These are phyloP conservation scores for Pterula multifida DNA, from an alignment of 1,284 basidiomycete genomes.

Conservation along the genomic window DNA sequence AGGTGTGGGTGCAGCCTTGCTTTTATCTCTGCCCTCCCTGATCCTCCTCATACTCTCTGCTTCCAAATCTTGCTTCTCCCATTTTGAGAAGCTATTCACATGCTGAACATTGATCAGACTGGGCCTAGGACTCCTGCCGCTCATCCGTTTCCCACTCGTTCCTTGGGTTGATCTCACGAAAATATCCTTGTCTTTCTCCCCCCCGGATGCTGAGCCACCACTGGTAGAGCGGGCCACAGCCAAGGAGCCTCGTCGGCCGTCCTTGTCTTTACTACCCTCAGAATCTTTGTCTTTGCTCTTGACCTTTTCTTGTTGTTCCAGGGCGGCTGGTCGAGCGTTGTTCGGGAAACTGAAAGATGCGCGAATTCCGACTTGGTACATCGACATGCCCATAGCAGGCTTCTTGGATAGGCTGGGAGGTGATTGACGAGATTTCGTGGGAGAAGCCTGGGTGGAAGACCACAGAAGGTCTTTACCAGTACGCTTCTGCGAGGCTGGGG, in stretches of 20 bases:
- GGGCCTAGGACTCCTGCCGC: neutral
- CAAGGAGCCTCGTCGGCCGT: neutral
- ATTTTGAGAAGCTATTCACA: slow-evolving; percentile 35
- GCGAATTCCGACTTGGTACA: neutral
- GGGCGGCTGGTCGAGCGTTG: neutral
- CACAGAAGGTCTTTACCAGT: slow-evolving; percentile 36
- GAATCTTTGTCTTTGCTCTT: neutral
- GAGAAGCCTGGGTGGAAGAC: slow-evolving; percentile 25
- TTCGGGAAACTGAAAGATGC: neutral
- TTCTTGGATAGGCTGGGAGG: slow-evolving; percentile 20
- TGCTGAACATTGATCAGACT: neutral
- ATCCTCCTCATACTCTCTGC: slow-evolving; percentile 63
- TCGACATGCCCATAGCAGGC: slow-evolving; percentile 18
- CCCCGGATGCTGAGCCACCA: neutral
- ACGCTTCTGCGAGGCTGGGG: slow-evolving; percentile 23
- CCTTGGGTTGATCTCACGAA: neutral
- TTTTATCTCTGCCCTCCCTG: slow-evolving; percentile 34
- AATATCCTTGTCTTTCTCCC: neutral
- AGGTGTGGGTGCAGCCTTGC: neutral
- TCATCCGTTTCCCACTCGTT: neutral
- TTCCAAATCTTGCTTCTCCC: slow-evolving; percentile 74
- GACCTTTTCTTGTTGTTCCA: neutral
- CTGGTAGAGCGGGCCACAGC: neutral
- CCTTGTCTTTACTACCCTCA: neutral
- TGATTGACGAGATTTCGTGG: slow-evolving; percentile 13